Percentiles rank a stretch among this genome's conserved stretches.
These are phyloP conservation scores for Zanthoxylum bungeanum DNA, from an alignment of 345 rosid species.

Conservation along the genomic window DNA sequence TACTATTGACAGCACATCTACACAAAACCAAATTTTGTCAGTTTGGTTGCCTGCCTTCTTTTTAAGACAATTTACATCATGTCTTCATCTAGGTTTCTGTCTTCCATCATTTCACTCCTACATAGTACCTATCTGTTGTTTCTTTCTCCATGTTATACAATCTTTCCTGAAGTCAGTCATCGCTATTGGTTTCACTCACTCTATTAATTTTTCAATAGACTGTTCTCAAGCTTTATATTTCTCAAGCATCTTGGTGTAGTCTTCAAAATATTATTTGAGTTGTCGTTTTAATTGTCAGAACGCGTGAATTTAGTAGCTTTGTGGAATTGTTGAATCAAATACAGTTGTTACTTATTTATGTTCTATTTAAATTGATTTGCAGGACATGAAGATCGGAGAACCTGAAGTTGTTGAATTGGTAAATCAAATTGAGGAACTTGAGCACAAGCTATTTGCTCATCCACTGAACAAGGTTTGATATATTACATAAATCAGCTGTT, in stretches of 20 bases:
- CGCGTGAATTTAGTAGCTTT: neutral
- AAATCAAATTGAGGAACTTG: slow-evolving; percentile 75
- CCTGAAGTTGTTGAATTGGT: slow-evolving; percentile 82
- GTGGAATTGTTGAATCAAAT: neutral
- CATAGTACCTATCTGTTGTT: neutral
- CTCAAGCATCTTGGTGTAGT: neutral
- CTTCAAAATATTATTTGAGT: slow-evolving; percentile 6
- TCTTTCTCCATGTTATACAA: neutral
- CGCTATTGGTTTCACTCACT: neutral
- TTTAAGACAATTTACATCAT: neutral
- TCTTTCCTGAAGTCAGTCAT: neutral
- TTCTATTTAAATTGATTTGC: slow-evolving; percentile 22
- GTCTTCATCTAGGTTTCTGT: neutral
- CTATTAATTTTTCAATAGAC: neutral
- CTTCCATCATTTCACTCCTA: neutral
- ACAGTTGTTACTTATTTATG: neutral
- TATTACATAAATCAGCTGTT: neutral
- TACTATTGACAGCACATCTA: neutral
- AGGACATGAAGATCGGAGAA: slow-evolving; percentile 98
- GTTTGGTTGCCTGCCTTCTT: neutral
- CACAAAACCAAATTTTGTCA: neutral
- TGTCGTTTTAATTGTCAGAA: neutral
- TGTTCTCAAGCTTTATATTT: neutral
- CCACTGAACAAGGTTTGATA: slow-evolving; percentile 81
- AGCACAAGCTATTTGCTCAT: slow-evolving; percentile 74